Evolutionary conservation across 2,329 filamentous ascomycete genomes (phyloP), one percentile per base, ranked within the genome.

Genomic region (Pseudogymnoascus sp.): DNA sequence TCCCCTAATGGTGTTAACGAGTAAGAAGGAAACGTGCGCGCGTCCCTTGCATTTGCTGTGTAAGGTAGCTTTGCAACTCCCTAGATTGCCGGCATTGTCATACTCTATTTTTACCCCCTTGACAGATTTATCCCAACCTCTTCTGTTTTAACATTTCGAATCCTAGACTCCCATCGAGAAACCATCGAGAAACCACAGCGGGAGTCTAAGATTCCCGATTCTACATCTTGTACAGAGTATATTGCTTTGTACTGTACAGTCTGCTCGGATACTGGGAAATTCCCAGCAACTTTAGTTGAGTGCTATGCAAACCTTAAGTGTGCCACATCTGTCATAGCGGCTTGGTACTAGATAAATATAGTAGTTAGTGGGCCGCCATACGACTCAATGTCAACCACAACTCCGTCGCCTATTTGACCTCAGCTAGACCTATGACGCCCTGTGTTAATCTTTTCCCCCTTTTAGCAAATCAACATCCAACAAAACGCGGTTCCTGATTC

Each of bases 261-360:
- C 11, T 33, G 31, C 31, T 33, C 31, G 2, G 4, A 41, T 41
- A 19, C 16, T 41, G 16, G 16, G 10, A 41, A 41, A 41, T 41
- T 21, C 10, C 38, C 16, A 19, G 16, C 10, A 23, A 43, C 39
- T 43, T 45, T 45, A 19, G 41, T n/a, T 55, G 26, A 8, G 12
- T 3, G 12, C 45, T 55, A 55, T 55, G 45, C 26, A 55, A 55
- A 55, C 45, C 45, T 55, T 55, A 55, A 55, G n/a, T 55, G 29
- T 55, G 45, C 45, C 45, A 33, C 45, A 12, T 55, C 45, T 33
- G 45, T 55, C 45, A 33, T 55, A 55, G 45, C 29, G 45, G 23
- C 43, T 52, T 29, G 43, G 43, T 52, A 16, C 16, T 55, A 10
- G 45, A 55, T 55, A 55, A 55, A 55, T 55, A 55, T 21, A 55